phyloP scores from a whole-genome alignment of 805 yeast species.

The Pichia phayaonensis region DNA sequence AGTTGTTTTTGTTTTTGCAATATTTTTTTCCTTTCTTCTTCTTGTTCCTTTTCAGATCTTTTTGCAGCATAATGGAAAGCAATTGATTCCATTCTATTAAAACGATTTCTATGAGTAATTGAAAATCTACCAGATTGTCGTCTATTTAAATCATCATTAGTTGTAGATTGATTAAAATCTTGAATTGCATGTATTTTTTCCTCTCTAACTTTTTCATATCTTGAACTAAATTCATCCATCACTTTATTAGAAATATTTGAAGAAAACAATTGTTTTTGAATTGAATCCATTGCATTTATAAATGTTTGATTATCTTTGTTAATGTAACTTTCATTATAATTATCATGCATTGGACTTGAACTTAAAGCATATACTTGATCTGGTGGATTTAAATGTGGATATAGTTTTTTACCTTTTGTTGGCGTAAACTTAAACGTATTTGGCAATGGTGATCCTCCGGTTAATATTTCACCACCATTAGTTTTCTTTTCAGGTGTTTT shows the following conservation, averaged over 20 bases:
- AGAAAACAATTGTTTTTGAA: constrained; percentile 41
- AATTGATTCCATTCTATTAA: constrained; percentile 45
- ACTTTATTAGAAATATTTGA: constrained; percentile 39
- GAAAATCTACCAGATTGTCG: constrained; percentile 35
- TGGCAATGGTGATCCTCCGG: constrained; percentile 19
- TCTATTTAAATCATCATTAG: constrained; percentile 19
- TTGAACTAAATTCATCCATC: constrained; percentile 34
- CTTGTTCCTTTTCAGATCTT: constrained; percentile 13
- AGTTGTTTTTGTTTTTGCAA: not conserved
- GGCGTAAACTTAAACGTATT: constrained; percentile 25
- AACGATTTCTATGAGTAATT: constrained; percentile 36
- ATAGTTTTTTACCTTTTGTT: constrained; percentile 21
- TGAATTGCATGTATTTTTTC: constrained; percentile 21
- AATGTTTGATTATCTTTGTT: constrained; percentile 25
- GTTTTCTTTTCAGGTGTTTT: constrained; percentile 6
- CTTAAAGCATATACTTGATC: constrained; percentile 1
- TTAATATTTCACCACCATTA: not conserved
- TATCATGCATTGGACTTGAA: constrained; percentile 10
- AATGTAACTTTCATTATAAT: constrained; percentile 23
- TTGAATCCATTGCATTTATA: constrained; percentile 23
- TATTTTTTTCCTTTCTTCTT: not conserved
- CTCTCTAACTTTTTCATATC: constrained; percentile 33
- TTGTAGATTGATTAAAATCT: constrained; percentile 18
- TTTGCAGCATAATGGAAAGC: constrained; percentile 40
- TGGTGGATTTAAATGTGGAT: constrained; percentile 20